Evolutionary conservation across 2,329 filamentous ascomycete species (phyloP), one percentile per base, ranked within the genome.

Genomic region (Rhynchosporium secalis): DNA sequence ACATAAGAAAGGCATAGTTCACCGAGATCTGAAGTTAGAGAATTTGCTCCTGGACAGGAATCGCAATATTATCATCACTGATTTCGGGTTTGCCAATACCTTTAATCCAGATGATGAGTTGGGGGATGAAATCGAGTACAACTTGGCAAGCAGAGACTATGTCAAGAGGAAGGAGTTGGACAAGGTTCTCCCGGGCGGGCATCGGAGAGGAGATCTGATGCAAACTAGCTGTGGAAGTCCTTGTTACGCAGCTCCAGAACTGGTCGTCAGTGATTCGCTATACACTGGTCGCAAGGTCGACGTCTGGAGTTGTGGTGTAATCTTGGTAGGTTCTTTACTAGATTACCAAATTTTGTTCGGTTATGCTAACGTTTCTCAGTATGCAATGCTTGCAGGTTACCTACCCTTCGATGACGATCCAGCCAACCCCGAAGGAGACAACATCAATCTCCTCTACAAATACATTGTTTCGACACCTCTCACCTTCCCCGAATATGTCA

Each of bases 231-330:
- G 95, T 75, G 95, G 95, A 67, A 98, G 94, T 76, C 95, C 95
- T 7, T 99, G 95, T 74, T 99, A 99, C 76, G 95, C 95, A 55
- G 95, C 95, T 13, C 95, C 95, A 4, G 95, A 99, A 78, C 82
- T 99, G 59, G 95, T 99, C 13, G 95, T 99, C 65, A 98, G 92
- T 75, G 95, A 99, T 76, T 96, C 93, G 15, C 80, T 99, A 7
- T 99, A 99, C 77, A 99, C 95, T 1, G 95, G 95, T 52, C 87
- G 94, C 58, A 99, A 99, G 77, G 95, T 99, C 31, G 95, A 99
- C 74, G 95, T 99, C 41, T 99, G 95, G 95, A 98, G 95, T 76
- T 99, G 95, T 75, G 95, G 95, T 78, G 95, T 99, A 45, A 99
- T 99, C 73, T 76, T 99, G 83, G 94, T 97, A 83, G 78, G 91